Evolutionary conservation across 352 stramenopile genomes (phyloP), one percentile per base, ranked within the genome.

Genomic region (Globisporangium uncinulatum): DNA sequence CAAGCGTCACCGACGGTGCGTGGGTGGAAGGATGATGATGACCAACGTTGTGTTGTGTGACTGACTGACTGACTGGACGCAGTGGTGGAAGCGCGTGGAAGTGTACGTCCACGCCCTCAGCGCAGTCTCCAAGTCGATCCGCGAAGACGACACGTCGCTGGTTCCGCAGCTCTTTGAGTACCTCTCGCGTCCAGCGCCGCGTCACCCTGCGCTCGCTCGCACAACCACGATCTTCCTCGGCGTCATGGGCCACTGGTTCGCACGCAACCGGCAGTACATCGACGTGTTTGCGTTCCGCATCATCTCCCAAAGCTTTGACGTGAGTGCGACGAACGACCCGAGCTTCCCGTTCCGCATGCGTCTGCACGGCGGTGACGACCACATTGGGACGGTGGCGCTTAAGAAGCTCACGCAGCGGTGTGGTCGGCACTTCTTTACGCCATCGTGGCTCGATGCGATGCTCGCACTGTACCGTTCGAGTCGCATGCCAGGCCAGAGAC

Each of bases 41-140:
- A 29, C 24, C 24, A 29, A 29, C 24, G 24, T 29, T 46, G 37
- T 50, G 17, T 52, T 10, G 17, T 46, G 9, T 11, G 1, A 11
- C n/a, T 31, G 31, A 31, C 31, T 7, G 3, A 61, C 44, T 50
- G 15, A 50, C 21, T 1, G 17, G 4, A 6, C 55, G n/a, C 32
- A 85, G 73, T 92, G 80, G 83, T 92, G 80, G 80, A 69, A 71
- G 43, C 73, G 69, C 48, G 88, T 77, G 1, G 83, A 92, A 65
- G 83, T 92, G n/a, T 91, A 89, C 55, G 80, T 92, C 8, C 83
- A 92, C 31, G 80, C 83, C 37, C 67, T 92, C 43, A 92, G 80
- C 64, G 83, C 83, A 19, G 45, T 92, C 45, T 89, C 83, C 51
- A 92, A 91, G 72, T 92, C 79, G 21, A 75, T 92, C 54, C 74